A percentile compares a stretch with the other conserved stretches of the same genome.
Evolutionary conservation across 1,284 basidiomycete genomes (phyloP).

Genomic region (Cutaneotrichosporon spelunceum): DNA sequence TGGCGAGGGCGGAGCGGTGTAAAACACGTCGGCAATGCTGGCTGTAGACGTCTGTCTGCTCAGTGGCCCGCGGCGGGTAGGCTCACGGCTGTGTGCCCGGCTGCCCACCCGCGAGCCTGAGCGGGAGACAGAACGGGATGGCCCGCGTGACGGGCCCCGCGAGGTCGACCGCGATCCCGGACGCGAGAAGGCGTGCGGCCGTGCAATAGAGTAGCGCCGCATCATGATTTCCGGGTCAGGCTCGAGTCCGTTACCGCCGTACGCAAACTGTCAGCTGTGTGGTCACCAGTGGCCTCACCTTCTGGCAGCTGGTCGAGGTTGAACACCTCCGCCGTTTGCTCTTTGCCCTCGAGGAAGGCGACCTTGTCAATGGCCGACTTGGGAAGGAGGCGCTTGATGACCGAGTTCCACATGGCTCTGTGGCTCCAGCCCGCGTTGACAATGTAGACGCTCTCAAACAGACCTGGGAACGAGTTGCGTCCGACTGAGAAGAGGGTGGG

Average conservation of each 20-base stretch:
- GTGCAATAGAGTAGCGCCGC: slow-evolving; percentile 28
- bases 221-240: slow-evolving; percentile 31
- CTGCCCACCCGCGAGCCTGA: slow-evolving; percentile 2
- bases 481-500: slow-evolving; percentile 45
- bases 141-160: slow-evolving; percentile 13
- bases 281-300: slow-evolving; percentile 19
- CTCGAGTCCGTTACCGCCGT: slow-evolving; percentile 32
- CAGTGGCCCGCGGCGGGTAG: background rate
- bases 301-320: slow-evolving; percentile 37
- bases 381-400: slow-evolving; percentile 54
- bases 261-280: slow-evolving; percentile 23
- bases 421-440: slow-evolving; percentile 56
- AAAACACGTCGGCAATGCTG: slow-evolving; percentile 50
- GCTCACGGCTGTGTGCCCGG: slow-evolving; percentile 4
- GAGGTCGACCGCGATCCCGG: slow-evolving; percentile 18
- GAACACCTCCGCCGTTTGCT: slow-evolving; percentile 35
- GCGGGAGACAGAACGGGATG: slow-evolving; percentile 9
- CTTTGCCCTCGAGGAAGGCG: slow-evolving; percentile 44
- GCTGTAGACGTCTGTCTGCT: slow-evolving; percentile 23
- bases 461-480: slow-evolving; percentile 49
- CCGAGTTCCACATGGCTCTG: slow-evolving; percentile 53
- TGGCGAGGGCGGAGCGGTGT: slow-evolving; percentile 41
- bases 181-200: slow-evolving; percentile 20
- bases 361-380: slow-evolving; percentile 53
- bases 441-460: slow-evolving; percentile 51